Evolutionary conservation across 2,329 filamentous ascomycete species (phyloP).

Genomic region (Fusarium albosuccineum): DNA sequence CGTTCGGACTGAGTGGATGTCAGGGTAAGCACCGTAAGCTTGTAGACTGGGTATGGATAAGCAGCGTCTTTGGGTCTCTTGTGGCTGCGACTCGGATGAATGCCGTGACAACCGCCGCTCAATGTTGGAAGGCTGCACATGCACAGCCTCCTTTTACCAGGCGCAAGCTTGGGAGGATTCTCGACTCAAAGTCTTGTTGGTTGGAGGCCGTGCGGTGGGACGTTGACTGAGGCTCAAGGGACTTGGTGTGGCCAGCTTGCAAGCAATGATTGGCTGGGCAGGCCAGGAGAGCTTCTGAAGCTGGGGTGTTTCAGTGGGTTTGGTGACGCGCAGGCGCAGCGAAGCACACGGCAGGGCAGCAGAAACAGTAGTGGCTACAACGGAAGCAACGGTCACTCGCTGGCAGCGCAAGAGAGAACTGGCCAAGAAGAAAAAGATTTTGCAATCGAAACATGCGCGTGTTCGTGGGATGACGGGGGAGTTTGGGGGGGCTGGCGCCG

Average conservation of each 20-base stretch:
- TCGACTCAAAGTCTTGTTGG: constrained; percentile 21
- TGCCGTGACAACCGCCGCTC: constrained; percentile 26
- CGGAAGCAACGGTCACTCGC: not conserved
- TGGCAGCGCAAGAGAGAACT: not conserved
- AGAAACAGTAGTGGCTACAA: not conserved
- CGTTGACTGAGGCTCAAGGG: constrained; percentile 45
- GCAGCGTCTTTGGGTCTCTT: constrained; percentile 17
- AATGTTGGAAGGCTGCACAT: constrained; percentile 27
- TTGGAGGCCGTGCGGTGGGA: constrained; percentile 42
- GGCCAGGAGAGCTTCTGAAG: constrained; percentile 8
- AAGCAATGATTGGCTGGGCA: constrained; percentile 39
- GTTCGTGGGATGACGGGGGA: constrained; percentile 13
- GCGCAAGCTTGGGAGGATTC: constrained; percentile 15
- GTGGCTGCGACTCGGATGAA: constrained; percentile 34
- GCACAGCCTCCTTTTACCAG: constrained; percentile 40
- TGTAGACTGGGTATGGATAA: not conserved
- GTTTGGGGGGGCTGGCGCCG: constrained; percentile 28
- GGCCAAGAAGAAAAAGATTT: constrained; percentile 8
- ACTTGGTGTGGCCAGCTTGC: constrained; percentile 46
- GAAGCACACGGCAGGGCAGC: constrained; percentile 3
- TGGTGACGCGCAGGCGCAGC: not conserved
- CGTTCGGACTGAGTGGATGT: constrained; percentile 20
- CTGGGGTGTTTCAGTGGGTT: constrained; percentile 23
- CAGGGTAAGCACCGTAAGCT: constrained; percentile 34
- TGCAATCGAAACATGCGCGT: constrained; percentile 14